These are phyloP conservation scores for Epichloe gansuensis DNA, from an alignment of 2,329 filamentous ascomycete genomes.

Conservation along the genomic window DNA sequence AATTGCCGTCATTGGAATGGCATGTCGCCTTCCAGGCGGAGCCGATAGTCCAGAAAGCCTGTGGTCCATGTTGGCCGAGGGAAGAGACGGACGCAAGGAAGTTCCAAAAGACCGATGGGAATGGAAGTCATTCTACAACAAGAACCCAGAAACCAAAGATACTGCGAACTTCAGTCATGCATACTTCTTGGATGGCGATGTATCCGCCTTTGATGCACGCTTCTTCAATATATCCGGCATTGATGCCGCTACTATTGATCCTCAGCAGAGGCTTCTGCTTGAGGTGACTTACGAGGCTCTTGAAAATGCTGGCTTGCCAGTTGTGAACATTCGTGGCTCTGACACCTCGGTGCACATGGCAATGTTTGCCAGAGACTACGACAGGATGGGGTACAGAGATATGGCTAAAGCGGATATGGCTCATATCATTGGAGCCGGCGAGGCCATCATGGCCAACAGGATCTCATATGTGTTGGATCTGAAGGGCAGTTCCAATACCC, in stretches of 20 bases:
- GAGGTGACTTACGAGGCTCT: slow-evolving; percentile 29
- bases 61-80: background rate
- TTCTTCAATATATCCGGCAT: slow-evolving; percentile 13
- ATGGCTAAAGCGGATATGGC: slow-evolving; percentile 21
- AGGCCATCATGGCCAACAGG: background rate
- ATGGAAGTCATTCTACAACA: slow-evolving; percentile 13
- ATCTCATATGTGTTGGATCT: no score
- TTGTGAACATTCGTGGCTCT: slow-evolving; percentile 10
- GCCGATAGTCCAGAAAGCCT: background rate
- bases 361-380: slow-evolving; percentile 23
- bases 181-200: slow-evolving; percentile 20
- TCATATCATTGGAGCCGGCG: slow-evolving; percentile 29
- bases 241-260: slow-evolving; percentile 6
- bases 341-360: slow-evolving; percentile 26
- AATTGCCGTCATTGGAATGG: background rate
- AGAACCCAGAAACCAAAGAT: no score
- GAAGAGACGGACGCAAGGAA: background rate
- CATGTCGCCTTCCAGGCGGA: background rate
- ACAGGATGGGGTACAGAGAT: slow-evolving; percentile 18
- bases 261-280: slow-evolving; percentile 13
- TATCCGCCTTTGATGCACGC: slow-evolving; percentile 27
- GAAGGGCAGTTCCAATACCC: no score
- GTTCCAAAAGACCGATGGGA: slow-evolving; percentile 18
- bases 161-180: no score
- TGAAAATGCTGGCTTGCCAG: slow-evolving; percentile 22